phyloP scores from a whole-genome alignment of 208 protist genomes.

The Paratrypanosoma confusum region DNA sequence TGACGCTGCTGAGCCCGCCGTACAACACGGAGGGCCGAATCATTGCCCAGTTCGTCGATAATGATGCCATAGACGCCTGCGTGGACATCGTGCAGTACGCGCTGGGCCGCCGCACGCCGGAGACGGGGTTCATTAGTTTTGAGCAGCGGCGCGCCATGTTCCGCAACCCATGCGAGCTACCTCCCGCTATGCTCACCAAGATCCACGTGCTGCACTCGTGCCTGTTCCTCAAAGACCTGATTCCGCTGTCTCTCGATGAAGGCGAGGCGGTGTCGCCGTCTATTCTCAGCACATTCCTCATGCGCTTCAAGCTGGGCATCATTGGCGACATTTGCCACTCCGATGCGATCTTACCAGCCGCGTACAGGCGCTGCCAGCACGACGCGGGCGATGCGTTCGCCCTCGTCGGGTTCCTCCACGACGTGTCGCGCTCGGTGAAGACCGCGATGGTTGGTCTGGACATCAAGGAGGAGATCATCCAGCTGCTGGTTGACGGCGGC shows the following conservation, averaged over 20 bases:
- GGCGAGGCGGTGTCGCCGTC: slow-evolving; percentile 36
- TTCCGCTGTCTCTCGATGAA: slow-evolving; percentile 66
- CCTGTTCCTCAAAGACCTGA: slow-evolving; percentile 51
- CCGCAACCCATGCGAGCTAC: slow-evolving; percentile 51
- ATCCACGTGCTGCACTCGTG: slow-evolving; percentile 68
- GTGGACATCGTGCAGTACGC: slow-evolving; percentile 76
- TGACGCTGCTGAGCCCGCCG: slow-evolving; percentile 39
- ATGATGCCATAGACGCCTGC: slow-evolving; percentile 37
- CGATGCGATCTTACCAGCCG: slow-evolving; percentile 21
- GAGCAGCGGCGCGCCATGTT: slow-evolving; percentile 62
- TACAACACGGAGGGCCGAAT: slow-evolving; percentile 66
- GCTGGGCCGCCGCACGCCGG: slow-evolving; percentile 37
- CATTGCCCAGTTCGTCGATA: slow-evolving; percentile 60
- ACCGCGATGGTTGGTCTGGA: slow-evolving; percentile 35
- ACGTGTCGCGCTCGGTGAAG: slow-evolving; percentile 58
- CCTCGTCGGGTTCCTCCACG: slow-evolving; percentile 47
- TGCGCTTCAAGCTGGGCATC: slow-evolving; percentile 41
- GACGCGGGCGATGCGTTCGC: slow-evolving; percentile 21
- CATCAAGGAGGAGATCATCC: slow-evolving; percentile 34
- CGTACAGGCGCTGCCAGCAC: slow-evolving; percentile 14
- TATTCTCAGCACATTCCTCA: slow-evolving; percentile 39
- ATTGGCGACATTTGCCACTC: slow-evolving; percentile 45
- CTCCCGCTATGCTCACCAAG: slow-evolving; percentile 20
- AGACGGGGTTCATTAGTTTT: slow-evolving; percentile 50
- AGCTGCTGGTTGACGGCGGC: slow-evolving; percentile 23